Conservation (phyloP, 2,329 filamentous ascomycete species). For the Tolypocladium amazonense region DNA sequence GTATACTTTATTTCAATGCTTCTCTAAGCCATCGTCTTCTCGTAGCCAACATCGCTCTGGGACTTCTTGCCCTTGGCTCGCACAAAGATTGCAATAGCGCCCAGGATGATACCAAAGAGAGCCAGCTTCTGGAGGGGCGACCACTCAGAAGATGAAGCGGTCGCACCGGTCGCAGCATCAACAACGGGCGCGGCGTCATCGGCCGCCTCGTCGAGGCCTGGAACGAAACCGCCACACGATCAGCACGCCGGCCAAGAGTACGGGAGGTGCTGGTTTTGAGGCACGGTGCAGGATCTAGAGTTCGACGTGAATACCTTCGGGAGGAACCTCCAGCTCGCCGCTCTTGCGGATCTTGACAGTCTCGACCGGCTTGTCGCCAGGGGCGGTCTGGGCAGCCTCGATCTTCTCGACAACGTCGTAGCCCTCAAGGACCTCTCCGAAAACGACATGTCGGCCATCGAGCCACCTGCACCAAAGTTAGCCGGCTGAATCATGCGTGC, state of each 20-base stretch:
- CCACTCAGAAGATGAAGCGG: conserved; percentile 8
- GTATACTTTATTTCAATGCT: conserved; percentile 2
- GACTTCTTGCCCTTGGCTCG: conserved; percentile 24
- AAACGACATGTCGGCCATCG: conserved; percentile 76
- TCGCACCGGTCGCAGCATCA: conserved; percentile 1
- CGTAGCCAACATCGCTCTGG: conserved; percentile 23
- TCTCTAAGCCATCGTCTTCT: conserved; percentile 32
- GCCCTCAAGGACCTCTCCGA: conserved; percentile 80
- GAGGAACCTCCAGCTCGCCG: conserved; percentile 71
- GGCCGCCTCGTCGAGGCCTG: conserved; percentile 17
- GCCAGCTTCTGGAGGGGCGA: conserved; percentile 38
- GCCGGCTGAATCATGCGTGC: not conserved
- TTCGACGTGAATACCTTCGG: conserved; percentile 89
- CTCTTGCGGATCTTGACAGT: conserved; percentile 71
- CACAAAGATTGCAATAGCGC: conserved; percentile 33
- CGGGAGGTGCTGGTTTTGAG: conserved; percentile 3
- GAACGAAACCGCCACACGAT: conserved; percentile 15
- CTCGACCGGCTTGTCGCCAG: conserved; percentile 58
- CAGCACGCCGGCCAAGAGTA: conserved; percentile 21
- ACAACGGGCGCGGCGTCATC: conserved; percentile 6
- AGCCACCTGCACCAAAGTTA: conserved; percentile 49
- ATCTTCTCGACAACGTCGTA: conserved; percentile 73
- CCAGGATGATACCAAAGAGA: conserved; percentile 37
- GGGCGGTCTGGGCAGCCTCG: conserved; percentile 55
- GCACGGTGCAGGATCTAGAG: conserved; percentile 41